Conservation (phyloP, 495 filamentous ascomycete genomes). For the Podospora anserina region DNA sequence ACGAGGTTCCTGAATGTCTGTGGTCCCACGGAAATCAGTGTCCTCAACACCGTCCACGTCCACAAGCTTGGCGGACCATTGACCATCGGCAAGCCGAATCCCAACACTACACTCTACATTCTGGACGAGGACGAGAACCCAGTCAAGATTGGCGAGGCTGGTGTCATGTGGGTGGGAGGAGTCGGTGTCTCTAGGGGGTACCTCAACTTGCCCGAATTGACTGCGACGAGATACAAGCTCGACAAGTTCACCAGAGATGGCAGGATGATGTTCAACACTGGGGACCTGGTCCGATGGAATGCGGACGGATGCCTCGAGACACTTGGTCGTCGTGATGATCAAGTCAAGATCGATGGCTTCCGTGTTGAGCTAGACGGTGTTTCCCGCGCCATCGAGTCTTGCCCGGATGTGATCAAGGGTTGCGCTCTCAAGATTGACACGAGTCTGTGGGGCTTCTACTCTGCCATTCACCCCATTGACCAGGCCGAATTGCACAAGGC, state of each 20-base stretch:
- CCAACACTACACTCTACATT: constrained; percentile 41
- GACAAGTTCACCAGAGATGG: constrained; percentile 37
- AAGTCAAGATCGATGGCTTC: constrained; percentile 43
- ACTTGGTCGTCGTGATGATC: constrained; percentile 37
- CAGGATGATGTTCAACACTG: constrained; percentile 37
- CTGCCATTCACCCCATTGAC: constrained; percentile 16
- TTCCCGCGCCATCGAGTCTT: constrained; percentile 30
- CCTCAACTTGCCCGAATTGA: constrained; percentile 36
- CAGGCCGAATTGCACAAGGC: constrained; percentile 16
- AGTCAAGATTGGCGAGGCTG: constrained; percentile 31
- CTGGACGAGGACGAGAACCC: constrained; percentile 38
- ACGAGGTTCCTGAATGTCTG: constrained; percentile 35
- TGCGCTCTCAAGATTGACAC: constrained; percentile 34
- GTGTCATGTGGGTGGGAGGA: constrained; percentile 41
- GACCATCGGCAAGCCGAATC: constrained; percentile 37
- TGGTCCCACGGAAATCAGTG: constrained; percentile 40
- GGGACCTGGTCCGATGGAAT: constrained; percentile 38
- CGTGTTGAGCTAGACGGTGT: constrained; percentile 42
- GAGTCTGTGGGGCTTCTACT: constrained; percentile 36
- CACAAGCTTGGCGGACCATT: constrained; percentile 31
- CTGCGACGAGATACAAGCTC: constrained; percentile 29
- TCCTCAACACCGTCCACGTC: constrained; percentile 37
- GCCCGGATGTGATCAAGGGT: constrained; percentile 30
- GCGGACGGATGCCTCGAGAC: constrained; percentile 32
- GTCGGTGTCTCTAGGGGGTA: constrained; percentile 38